Percentiles rank a stretch among this genome's conserved stretches.
These are phyloP conservation scores for Perilla frutescens DNA, from an alignment of 257 asterid species.

Conservation along the genomic window DNA sequence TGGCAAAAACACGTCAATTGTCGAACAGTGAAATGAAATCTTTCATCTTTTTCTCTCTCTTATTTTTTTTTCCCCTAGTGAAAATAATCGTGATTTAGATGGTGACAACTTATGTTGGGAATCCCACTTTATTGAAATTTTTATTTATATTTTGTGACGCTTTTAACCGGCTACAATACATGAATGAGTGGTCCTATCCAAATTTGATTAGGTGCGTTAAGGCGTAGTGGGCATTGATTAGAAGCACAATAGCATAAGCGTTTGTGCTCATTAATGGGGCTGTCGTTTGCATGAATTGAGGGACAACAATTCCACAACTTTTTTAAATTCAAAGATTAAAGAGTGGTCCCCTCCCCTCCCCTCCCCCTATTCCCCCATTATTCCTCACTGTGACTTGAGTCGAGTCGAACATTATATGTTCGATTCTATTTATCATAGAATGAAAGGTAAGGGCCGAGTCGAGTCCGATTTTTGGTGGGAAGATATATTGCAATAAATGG, in stretches of 20 bases:
- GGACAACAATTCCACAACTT: slow-evolving; percentile 18
- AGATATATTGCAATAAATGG: slow-evolving; percentile 35
- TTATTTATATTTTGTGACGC: slow-evolving; percentile 30
- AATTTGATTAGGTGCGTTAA: slow-evolving; percentile 30
- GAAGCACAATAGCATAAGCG: slow-evolving; percentile 39
- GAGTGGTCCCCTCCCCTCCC: neutral
- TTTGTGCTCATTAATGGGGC: slow-evolving; percentile 46
- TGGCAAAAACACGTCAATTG: slow-evolving; percentile 46
- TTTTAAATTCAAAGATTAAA: neutral
- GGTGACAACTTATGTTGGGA: slow-evolving; percentile 46
- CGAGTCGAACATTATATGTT: neutral
- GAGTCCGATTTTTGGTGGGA: slow-evolving; percentile 17
- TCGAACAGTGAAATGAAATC: slow-evolving; percentile 13
- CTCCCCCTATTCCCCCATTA: slow-evolving; percentile 11
- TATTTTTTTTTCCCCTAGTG: no score
- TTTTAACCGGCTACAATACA: neutral
- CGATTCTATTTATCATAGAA: neutral
- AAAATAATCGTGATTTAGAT: slow-evolving; percentile 28
- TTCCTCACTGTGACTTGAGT: neutral
- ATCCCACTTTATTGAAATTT: slow-evolving; percentile 48
- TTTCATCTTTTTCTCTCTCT: slow-evolving; percentile 1
- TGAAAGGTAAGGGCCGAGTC: neutral
- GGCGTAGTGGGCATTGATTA: slow-evolving; percentile 35
- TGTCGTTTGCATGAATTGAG: slow-evolving; percentile 19
- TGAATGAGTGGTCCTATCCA: slow-evolving; percentile 41